Conservation (phyloP, 352 stramenopile species). For the Phytophthora pistaciae region DNA sequence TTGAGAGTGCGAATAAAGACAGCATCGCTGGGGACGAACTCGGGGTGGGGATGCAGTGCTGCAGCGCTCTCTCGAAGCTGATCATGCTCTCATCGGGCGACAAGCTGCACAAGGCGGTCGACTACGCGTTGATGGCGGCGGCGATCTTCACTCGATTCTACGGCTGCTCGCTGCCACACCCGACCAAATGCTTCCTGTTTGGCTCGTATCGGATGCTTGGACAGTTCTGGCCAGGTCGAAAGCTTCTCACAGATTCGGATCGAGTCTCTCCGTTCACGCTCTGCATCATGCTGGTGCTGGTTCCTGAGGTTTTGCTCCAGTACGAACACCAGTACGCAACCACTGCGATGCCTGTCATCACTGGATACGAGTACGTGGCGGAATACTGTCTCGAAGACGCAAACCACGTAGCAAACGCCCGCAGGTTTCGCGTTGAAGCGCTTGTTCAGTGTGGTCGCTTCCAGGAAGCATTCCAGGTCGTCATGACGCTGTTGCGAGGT, state of each 20-base stretch:
- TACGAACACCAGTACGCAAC: slow-evolving; percentile 57
- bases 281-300: slow-evolving; percentile 45
- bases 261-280: slow-evolving; percentile 47
- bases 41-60: slow-evolving; percentile 64
- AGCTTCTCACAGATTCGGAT: slow-evolving; percentile 56
- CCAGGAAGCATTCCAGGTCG: slow-evolving; percentile 53
- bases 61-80: slow-evolving; percentile 63
- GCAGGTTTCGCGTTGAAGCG: slow-evolving; percentile 55
- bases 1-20: slow-evolving; percentile 23
- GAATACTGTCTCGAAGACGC: slow-evolving; percentile 51
- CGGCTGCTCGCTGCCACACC: slow-evolving; percentile 67
- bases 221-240: slow-evolving; percentile 67
- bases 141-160: slow-evolving; percentile 68
- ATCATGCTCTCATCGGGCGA: slow-evolving; percentile 48
- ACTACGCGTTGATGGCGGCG: slow-evolving; percentile 76
- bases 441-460: slow-evolving; percentile 63
- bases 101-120: slow-evolving; percentile 49
- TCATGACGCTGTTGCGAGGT: slow-evolving; percentile 40
- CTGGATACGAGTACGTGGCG: slow-evolving; percentile 61
- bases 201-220: slow-evolving; percentile 60
- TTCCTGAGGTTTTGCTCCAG: slow-evolving; percentile 63
- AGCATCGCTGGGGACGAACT: slow-evolving; percentile 66
- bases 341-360: slow-evolving; percentile 64
- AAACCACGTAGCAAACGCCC: slow-evolving; percentile 64
- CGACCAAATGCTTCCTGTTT: slow-evolving; percentile 64